Evolutionary conservation across 768 basidiomycete genomes (phyloP).

Genomic region (Amanita rubescens): DNA sequence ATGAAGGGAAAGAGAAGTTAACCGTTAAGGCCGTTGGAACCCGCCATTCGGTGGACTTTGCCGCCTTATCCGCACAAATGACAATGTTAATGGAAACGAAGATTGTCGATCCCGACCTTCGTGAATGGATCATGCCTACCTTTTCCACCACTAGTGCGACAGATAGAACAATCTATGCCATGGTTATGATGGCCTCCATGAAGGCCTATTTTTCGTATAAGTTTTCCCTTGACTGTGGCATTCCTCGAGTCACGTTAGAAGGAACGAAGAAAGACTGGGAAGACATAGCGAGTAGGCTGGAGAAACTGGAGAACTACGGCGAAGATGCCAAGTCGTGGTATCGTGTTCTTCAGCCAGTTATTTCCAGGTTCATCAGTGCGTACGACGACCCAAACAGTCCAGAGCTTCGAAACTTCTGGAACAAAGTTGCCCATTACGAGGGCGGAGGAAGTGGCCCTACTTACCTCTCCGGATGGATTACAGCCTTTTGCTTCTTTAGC

Average conservation of each 20-base stretch:
- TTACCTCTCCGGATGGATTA: constrained; percentile 29
- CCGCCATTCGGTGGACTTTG: constrained; percentile 19
- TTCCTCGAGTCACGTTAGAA: constrained; percentile 28
- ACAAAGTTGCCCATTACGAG: constrained; percentile 20
- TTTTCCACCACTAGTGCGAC: constrained; percentile 28
- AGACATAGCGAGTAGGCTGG: constrained; percentile 21
- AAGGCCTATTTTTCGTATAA: constrained; percentile 23
- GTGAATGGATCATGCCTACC: constrained; percentile 26
- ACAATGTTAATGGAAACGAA: constrained; percentile 1
- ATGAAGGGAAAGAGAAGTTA: constrained; percentile 21
- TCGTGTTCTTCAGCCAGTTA: constrained; percentile 26
- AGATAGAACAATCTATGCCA: constrained; percentile 22
- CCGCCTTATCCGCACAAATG: constrained; percentile 19
- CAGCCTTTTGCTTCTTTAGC: constrained; percentile 29
- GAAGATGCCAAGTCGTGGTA: constrained; percentile 23
- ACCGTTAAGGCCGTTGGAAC: constrained; percentile 10
- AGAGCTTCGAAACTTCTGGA: constrained; percentile 27
- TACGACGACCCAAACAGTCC: constrained; percentile 20
- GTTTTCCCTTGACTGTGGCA: constrained; percentile 22
- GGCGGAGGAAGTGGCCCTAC: constrained; percentile 18
- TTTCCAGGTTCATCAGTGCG: constrained; percentile 22
- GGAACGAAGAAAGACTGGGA: constrained; percentile 27
- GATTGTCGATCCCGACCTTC: constrained; percentile 17
- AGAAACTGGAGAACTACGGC: constrained; percentile 26
- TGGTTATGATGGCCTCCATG: constrained; percentile 27